Percentiles rank a stretch among this genome's conserved stretches.
These are phyloP conservation scores for Fraxinus xanthoxyloides DNA, from an alignment of 305 asterid species.

Conservation along the genomic window DNA sequence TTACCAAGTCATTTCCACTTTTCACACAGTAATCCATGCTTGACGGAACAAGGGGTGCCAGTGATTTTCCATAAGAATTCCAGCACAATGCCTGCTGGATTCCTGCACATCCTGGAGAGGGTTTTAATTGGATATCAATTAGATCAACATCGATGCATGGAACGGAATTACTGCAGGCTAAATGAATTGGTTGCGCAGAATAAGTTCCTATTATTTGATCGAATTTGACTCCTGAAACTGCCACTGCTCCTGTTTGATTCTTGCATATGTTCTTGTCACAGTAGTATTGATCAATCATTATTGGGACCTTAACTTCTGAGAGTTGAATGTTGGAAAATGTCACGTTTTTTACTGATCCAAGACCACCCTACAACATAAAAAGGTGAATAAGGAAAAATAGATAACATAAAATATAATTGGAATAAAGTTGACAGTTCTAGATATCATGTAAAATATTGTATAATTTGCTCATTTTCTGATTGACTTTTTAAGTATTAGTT, in stretches of 20 bases:
- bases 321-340: constrained; percentile 61
- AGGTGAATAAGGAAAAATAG: background rate
- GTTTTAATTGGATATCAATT: constrained; percentile 38
- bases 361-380: constrained; percentile 54
- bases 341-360: constrained; percentile 59
- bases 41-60: constrained; percentile 54
- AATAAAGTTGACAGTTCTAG: background rate
- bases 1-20: constrained; percentile 46
- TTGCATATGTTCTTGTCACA: constrained; percentile 64
- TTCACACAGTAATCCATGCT: constrained; percentile 64
- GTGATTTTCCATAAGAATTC: constrained; percentile 64
- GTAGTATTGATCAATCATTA: constrained; percentile 72
- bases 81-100: constrained; percentile 45
- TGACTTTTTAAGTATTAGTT: no score
- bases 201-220: constrained; percentile 62
- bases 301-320: constrained; percentile 55
- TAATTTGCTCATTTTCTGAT: no score
- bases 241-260: constrained; percentile 71
- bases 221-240: constrained; percentile 54
- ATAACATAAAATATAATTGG: background rate
- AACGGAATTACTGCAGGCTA: constrained; percentile 72
- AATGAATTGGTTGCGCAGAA: constrained; percentile 52
- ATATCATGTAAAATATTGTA: background rate
- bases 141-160: constrained; percentile 62
- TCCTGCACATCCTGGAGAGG: constrained; percentile 28